Evolutionary conservation across 1,139 yeast species (phyloP), one percentile per base, ranked within the genome.

Genomic region (Pichia sp.): DNA sequence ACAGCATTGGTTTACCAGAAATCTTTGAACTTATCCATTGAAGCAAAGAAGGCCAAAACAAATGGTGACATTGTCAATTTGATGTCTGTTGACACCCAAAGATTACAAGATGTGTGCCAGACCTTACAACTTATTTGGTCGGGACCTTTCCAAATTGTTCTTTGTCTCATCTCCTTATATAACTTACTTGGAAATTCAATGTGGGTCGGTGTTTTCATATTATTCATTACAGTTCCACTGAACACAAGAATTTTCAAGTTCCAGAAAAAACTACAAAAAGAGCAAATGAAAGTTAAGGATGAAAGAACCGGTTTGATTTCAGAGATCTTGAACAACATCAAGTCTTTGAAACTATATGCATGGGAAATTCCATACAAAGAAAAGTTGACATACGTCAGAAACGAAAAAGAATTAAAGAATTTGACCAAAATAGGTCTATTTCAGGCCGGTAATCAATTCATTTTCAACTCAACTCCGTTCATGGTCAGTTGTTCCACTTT

Each of bases 11-110:
- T 93, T 54, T 95, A 90, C 70, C 76, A 83, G 60, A 93, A 93
- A 68, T 76, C 97, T 0, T 73, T 95, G 57, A 80, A 79, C 8
- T 75, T 95, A 55, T 88, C 96, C 2, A 87, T 83, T 61, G 97
- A 93, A 64, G 86, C 96, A 8, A 83, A 88, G 52, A 85, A 82
- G 52, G 75, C 79, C 50, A 83, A 89, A 48, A 80, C 89, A 26
- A 89, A 96, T n/a, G 99, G 99, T 67, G 99, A 95, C 66, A 89
- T 95, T 63, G 99, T 93, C 51, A 93, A 95, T 64, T 76, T 93
- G 64, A 91, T 91, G 98, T 86, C 97, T 49, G 97, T 93, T 48
- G 99, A 93, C 71, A 87, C 95, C 7, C 98, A 91, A 72, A 80
- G 98, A 70, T 74, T 93, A 54, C 97, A 90, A 70, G 98, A 91